These are phyloP conservation scores for Cystobasidium onofrii DNA, from an alignment of 768 basidiomycete species.

Conservation along the genomic window DNA sequence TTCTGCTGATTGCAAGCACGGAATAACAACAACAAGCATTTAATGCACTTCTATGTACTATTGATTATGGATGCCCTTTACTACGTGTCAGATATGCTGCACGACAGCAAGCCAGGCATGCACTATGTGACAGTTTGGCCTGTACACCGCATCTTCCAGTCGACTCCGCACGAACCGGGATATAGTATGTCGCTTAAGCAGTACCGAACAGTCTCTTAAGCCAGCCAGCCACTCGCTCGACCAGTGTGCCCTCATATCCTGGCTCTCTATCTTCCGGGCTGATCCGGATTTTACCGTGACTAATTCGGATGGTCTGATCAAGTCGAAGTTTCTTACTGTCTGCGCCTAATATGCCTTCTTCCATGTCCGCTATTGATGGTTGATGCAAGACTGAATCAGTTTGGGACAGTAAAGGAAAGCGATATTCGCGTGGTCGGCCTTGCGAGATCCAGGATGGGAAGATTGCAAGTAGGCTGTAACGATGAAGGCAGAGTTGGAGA, in stretches of 20 bases:
- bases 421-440: constrained; percentile 3
- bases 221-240: constrained; percentile 17
- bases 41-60: neutral
- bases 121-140: neutral
- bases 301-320: neutral
- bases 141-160: neutral
- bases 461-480: neutral
- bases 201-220: neutral
- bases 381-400: neutral
- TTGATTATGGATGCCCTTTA: too few relatives aligned
- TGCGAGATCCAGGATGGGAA: constrained; percentile 24
- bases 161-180: neutral
- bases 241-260: constrained; percentile 12
- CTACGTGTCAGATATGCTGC: too few relatives aligned
- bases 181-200: neutral
- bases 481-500: neutral
- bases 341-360: neutral
- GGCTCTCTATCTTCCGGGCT: neutral
- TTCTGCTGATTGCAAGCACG: neutral
- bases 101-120: too few relatives aligned
- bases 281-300: neutral
- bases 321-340: neutral
- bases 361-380: neutral
- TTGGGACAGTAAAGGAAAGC: neutral
- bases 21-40: neutral